Evolutionary conservation across 1,284 basidiomycete species (phyloP).

Genomic region (Volvariella surrecta): DNA sequence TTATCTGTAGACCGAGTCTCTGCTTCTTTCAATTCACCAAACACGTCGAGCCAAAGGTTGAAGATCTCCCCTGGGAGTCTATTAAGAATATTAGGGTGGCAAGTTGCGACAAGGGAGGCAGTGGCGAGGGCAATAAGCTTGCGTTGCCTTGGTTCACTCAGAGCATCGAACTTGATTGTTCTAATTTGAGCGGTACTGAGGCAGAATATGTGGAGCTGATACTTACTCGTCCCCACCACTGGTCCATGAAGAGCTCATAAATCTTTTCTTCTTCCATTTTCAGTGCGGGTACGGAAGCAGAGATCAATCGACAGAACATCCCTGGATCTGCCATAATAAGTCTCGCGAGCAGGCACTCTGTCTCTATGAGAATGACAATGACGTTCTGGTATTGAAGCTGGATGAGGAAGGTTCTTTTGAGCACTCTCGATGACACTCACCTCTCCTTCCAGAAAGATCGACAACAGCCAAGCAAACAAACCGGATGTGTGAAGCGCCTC

Average conservation of each 20-base stretch:
- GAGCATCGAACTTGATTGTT: slow-evolving; percentile 68
- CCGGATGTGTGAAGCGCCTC: slow-evolving; percentile 63
- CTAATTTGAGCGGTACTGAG: no score
- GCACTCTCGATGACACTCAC: slow-evolving; percentile 24
- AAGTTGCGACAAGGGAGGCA: slow-evolving; percentile 63
- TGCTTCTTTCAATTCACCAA: slow-evolving; percentile 79
- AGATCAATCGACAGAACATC: slow-evolving; percentile 60
- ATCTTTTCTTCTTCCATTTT: slow-evolving; percentile 43
- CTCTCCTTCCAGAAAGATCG: slow-evolving; percentile 54
- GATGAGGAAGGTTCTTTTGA: slow-evolving; percentile 1
- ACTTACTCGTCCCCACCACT: slow-evolving; percentile 72
- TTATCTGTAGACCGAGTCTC: slow-evolving; percentile 29
- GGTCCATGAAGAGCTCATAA: slow-evolving; percentile 61
- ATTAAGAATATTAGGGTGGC: slow-evolving; percentile 58
- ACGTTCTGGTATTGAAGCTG: slow-evolving; percentile 30
- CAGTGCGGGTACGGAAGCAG: slow-evolving; percentile 41
- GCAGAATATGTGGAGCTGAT: not conserved
- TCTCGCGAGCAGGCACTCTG: slow-evolving; percentile 62
- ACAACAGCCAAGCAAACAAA: slow-evolving; percentile 53
- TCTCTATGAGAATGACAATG: slow-evolving; percentile 50
- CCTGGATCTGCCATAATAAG: slow-evolving; percentile 54
- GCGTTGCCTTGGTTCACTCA: slow-evolving; percentile 69
- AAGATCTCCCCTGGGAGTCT: slow-evolving; percentile 69
- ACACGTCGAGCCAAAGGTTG: slow-evolving; percentile 87
- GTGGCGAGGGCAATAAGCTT: slow-evolving; percentile 72